Base-by-base conservation (phyloP, 2,329 filamentous ascomycete genomes). In the Leptographium wingfieldii region DNA sequence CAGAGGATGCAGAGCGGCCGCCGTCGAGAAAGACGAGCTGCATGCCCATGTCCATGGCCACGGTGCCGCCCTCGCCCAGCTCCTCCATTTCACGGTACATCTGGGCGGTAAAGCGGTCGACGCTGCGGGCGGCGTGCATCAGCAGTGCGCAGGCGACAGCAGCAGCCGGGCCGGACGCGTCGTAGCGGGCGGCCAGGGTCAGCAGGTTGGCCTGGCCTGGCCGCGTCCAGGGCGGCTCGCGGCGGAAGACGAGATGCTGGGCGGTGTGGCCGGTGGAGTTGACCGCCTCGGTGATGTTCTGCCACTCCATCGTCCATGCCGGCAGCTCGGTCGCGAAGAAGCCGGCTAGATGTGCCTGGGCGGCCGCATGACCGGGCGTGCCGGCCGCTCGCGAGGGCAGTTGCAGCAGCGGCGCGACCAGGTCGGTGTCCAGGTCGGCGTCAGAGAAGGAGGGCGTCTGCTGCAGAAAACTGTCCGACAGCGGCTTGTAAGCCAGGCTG, bases 81-180 rank as follows among this genome's bases (percentile, higher is more conserved):
- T 75, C 79, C 57, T 82, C 70, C 81, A 90, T 88, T 63, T 81
- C 78, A 33, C 80, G 78, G 82, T 90, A 90, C 76, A 90, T 91
- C 70, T 80, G 80, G 9, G 83, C 86, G 69, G 94, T 70, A 14
- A 86, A 87, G 10, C 74, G 76, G 68, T 95, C 89, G 31, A 95
- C 78, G 62, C 79, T 84, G 62, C 83, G 77, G 62, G 89, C 86
- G 12, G 85, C 82, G 71, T 92, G 86, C 81, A 95, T 80, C 61
- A 95, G 77, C 75, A 95, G 90, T 0, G 90, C 90, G 70, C 89
- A 94, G 22, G 90, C 89, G 11, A 83, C 90, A 0, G 90, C 90
- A 64, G 87, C 90, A 19, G 76, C 76, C 55, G 86, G 76, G 73
- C 25, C 27, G 90, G 90, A 69, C 83, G 62, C 88, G 68, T 95